Conservation (phyloP, 2,329 filamentous ascomycete species). For the Trichophyton mentagrophytes region DNA sequence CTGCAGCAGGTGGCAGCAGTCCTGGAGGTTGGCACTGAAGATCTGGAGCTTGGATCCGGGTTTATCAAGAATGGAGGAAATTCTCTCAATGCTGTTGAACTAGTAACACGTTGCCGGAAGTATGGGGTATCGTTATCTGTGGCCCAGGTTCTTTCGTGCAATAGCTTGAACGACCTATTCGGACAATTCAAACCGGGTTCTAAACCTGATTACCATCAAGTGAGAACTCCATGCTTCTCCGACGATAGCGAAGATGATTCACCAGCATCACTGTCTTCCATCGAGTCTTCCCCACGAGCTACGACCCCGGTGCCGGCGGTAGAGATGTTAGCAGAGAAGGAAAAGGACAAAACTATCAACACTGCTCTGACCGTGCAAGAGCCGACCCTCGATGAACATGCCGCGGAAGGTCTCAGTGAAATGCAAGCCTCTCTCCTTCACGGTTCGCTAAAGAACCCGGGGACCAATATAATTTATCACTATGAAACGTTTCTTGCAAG, state of each 20-base stretch:
- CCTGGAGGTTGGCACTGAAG: background rate
- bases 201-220: background rate
- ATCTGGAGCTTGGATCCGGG: background rate
- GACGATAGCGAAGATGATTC: background rate
- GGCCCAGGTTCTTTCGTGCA: background rate
- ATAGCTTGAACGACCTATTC: background rate
- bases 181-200: background rate
- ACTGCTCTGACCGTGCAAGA: background rate
- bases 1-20: background rate
- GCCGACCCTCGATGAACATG: background rate
- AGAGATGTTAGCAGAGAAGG: background rate
- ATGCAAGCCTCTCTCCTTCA: conserved; percentile 1
- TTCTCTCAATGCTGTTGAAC: background rate
- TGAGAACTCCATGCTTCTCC: background rate
- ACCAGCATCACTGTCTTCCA: background rate
- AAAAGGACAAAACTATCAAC: background rate
- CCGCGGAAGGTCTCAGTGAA: background rate
- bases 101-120: background rate
- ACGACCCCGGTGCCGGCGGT: background rate
- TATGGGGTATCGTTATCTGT: background rate
- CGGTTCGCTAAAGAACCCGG: background rate
- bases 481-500: background rate
- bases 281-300: background rate
- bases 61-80: background rate
- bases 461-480: background rate